A percentile compares a stretch with the other conserved stretches of the same genome.
phyloP scores from a whole-genome alignment of 1,284 basidiomycete species.

The Ustilago sp. region DNA sequence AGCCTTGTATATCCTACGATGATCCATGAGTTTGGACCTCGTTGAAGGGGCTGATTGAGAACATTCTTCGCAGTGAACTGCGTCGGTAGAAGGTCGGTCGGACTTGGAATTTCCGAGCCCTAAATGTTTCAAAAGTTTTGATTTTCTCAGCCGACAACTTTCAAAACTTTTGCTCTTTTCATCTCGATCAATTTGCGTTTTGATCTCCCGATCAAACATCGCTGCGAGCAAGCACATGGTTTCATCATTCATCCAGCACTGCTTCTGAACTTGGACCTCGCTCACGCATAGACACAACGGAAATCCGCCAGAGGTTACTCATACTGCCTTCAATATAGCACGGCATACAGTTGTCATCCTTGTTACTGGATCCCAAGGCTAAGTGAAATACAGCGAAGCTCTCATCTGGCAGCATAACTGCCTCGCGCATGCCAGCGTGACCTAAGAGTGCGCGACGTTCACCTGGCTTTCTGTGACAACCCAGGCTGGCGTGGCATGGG shows the following conservation, averaged over 20 bases:
- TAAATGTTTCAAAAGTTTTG: constrained; percentile 16
- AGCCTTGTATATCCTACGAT: too few species aligned
- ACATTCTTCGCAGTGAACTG: not conserved
- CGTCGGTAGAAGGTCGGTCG: constrained; percentile 3
- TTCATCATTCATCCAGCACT: constrained; percentile 2
- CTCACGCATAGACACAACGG: not conserved
- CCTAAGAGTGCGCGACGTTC: not conserved
- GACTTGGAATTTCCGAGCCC: constrained; percentile 17
- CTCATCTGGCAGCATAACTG: not conserved
- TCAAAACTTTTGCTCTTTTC: not conserved
- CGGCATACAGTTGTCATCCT: not conserved
- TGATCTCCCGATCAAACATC: constrained; percentile 6
- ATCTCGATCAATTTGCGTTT: not conserved
- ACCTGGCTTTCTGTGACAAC: not conserved
- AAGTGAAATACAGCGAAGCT: not conserved
- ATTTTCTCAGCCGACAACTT: not conserved
- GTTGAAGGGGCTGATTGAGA: constrained; percentile 3
- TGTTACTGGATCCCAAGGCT: not conserved
- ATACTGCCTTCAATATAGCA: not conserved
- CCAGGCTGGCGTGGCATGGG: not conserved
- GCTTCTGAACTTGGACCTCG: constrained; percentile 4
- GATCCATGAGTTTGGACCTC: too few species aligned
- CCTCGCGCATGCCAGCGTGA: not conserved
- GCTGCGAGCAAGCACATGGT: not conserved
- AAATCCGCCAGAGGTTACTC: not conserved